Conservation (phyloP, 2,329 filamentous ascomycete genomes). For the Fusarium clavum region DNA sequence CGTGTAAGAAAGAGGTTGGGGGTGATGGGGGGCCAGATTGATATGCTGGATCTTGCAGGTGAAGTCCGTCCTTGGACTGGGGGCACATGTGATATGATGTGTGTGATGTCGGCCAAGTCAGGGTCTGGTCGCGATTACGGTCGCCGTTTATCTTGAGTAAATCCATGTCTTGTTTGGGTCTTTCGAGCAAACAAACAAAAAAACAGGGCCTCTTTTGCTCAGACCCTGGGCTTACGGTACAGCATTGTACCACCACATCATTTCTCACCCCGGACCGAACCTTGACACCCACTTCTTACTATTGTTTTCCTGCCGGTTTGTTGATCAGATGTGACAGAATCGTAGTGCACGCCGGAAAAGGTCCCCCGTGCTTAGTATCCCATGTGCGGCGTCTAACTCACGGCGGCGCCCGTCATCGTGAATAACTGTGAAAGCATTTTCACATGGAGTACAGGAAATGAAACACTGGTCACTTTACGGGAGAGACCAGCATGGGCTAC, state of each 20-base stretch:
- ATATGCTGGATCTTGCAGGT: conserved; percentile 33
- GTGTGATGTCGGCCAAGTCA: background rate
- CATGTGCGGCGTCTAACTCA: conserved; percentile 21
- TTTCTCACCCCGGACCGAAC: conserved; percentile 7
- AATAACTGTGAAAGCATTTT: background rate
- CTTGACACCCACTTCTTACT: conserved; percentile 4
- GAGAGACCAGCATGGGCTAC: background rate
- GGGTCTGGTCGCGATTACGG: conserved; percentile 19
- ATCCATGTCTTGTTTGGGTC: background rate
- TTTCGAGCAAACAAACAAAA: background rate
- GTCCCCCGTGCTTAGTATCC: background rate
- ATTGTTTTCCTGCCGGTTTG: background rate
- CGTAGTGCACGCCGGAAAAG: conserved; percentile 6
- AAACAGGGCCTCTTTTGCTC: background rate
- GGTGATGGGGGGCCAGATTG: conserved; percentile 33
- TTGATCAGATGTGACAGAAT: conserved; percentile 12
- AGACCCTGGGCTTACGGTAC: background rate
- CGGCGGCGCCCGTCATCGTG: conserved; percentile 24
- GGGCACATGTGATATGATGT: conserved; percentile 19
- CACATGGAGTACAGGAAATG: background rate
- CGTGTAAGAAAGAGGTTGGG: conserved; percentile 35
- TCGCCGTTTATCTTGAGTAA: background rate
- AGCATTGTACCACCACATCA: conserved; percentile 5
- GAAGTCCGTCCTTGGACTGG: background rate
- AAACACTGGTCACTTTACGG: background rate